Evolutionary conservation across 2,329 filamentous ascomycete species (phyloP).

Genomic region (Esteya vermicola): DNA sequence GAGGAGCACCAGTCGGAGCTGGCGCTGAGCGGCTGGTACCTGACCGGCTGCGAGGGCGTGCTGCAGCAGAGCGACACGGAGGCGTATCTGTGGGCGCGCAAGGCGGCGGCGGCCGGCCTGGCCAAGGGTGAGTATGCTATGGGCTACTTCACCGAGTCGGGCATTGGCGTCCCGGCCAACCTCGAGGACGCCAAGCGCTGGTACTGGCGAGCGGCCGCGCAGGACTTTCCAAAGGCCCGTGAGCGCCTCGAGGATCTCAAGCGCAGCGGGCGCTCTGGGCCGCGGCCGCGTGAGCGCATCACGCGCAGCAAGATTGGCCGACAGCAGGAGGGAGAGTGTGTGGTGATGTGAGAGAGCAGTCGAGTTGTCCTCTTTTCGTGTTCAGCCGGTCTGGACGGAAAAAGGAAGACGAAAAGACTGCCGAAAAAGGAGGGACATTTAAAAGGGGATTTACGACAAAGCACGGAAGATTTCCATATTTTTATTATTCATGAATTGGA

Average conservation of each 20-base stretch:
- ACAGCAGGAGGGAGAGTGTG: constrained; percentile 80
- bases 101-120: constrained; percentile 75
- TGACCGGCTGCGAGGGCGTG: constrained; percentile 80
- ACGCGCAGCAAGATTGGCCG: constrained; percentile 69
- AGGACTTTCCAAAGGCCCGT: constrained; percentile 86
- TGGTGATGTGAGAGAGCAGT: constrained; percentile 60
- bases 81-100: constrained; percentile 92
- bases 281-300: constrained; percentile 64
- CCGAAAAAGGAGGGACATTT: too few relatives aligned
- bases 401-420: too few relatives aligned
- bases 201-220: constrained; percentile 94
- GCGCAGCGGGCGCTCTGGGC: constrained; percentile 54
- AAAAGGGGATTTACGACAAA: too few relatives aligned
- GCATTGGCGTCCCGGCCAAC: constrained; percentile 75
- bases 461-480: too few relatives aligned
- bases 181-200: constrained; percentile 92
- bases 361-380: too few relatives aligned
- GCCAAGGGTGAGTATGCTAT: constrained; percentile 96
- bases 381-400: too few relatives aligned
- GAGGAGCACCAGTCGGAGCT: constrained; percentile 89
- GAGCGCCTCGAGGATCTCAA: constrained; percentile 89
- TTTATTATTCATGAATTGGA: too few relatives aligned
- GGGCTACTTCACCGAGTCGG: constrained; percentile 93
- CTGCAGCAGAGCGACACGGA: constrained; percentile 88
- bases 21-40: constrained; percentile 79